A percentile compares a stretch with the other conserved stretches of the same genome.
Conservation (phyloP, 441 rosid species). For the Croton laevigatus region DNA sequence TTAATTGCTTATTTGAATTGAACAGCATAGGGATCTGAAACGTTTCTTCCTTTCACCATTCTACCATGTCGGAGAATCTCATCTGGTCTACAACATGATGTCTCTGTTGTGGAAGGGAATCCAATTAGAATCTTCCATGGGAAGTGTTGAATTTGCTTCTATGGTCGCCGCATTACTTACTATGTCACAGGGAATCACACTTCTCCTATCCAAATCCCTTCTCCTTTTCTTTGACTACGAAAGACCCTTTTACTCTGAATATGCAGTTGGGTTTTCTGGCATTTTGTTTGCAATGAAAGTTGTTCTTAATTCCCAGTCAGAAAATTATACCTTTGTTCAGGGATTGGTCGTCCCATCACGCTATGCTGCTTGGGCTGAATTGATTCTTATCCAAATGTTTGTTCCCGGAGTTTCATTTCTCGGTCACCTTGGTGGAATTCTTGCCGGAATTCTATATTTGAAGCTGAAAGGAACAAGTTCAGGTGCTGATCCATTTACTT, state of each 20-base stretch:
- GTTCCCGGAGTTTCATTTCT: conserved; percentile 83
- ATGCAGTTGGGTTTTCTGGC: conserved; percentile 81
- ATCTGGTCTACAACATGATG: conserved; percentile 82
- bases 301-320: conserved; percentile 70
- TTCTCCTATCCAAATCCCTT: conserved; percentile 74
- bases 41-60: conserved; percentile 81
- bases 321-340: conserved; percentile 49
- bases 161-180: conserved; percentile 62
- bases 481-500: conserved; percentile 52
- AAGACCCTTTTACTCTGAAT: conserved; percentile 61
- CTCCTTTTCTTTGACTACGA: conserved; percentile 51
- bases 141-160: conserved; percentile 76
- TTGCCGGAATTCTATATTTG: conserved; percentile 78
- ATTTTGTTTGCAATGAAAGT: conserved; percentile 92
- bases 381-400: conserved; percentile 80
- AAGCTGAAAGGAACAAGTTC: conserved; percentile 50
- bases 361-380: conserved; percentile 90
- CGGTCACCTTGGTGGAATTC: conserved; percentile 92
- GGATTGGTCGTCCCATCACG: conserved; percentile 70
- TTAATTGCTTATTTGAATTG: conserved; percentile 1
- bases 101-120: conserved; percentile 93
- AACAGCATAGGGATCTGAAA: conserved; percentile 68
- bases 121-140: conserved; percentile 80
- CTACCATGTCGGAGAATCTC: conserved; percentile 78
- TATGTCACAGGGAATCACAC: conserved; percentile 80